These are phyloP conservation scores for Cyberlindnera misumaiensis DNA, from an alignment of 805 yeast genomes.

Conservation along the genomic window DNA sequence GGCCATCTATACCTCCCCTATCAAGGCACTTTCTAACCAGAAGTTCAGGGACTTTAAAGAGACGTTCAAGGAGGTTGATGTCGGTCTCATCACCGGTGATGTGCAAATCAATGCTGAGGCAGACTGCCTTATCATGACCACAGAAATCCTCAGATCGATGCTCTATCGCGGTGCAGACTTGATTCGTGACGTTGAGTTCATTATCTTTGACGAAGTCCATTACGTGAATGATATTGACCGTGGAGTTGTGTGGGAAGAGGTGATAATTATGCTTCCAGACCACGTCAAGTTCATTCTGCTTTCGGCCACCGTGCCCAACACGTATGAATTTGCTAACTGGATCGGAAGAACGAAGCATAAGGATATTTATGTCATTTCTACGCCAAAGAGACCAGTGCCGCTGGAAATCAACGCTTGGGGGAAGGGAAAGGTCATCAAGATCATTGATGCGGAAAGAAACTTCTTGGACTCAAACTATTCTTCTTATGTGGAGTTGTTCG, in stretches of 20 bases:
- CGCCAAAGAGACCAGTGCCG: slow-evolving; percentile 96
- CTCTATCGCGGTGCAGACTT: slow-evolving; percentile 93
- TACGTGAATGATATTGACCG: slow-evolving; percentile 95
- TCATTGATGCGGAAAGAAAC: slow-evolving; percentile 65
- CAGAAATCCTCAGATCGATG: slow-evolving; percentile 94
- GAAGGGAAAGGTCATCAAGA: slow-evolving; percentile 61
- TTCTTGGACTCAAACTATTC: slow-evolving; percentile 62
- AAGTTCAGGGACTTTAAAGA: slow-evolving; percentile 84
- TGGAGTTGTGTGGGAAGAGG: slow-evolving; percentile 99
- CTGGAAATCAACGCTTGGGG: slow-evolving; percentile 84
- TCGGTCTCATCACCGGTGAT: slow-evolving; percentile 95
- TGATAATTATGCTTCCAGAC: slow-evolving; percentile 94
- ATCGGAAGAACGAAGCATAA: slow-evolving; percentile 95
- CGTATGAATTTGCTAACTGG: slow-evolving; percentile 97
- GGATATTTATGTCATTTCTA: slow-evolving; percentile 92
- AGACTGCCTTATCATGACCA: slow-evolving; percentile 93
- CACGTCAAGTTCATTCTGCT: slow-evolving; percentile 87
- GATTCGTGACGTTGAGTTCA: slow-evolving; percentile 95
- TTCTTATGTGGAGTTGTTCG: slow-evolving; percentile 48
- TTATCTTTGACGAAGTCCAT: slow-evolving; percentile 96
- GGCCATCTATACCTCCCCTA: slow-evolving; percentile 94
- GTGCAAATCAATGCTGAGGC: slow-evolving; percentile 97
- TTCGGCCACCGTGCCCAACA: slow-evolving; percentile 98
- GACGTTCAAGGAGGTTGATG: slow-evolving; percentile 73
- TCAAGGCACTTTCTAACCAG: slow-evolving; percentile 84